Evolutionary conservation across 1,139 yeast species (phyloP).

Genomic region (Geotrichum klebahnii): DNA sequence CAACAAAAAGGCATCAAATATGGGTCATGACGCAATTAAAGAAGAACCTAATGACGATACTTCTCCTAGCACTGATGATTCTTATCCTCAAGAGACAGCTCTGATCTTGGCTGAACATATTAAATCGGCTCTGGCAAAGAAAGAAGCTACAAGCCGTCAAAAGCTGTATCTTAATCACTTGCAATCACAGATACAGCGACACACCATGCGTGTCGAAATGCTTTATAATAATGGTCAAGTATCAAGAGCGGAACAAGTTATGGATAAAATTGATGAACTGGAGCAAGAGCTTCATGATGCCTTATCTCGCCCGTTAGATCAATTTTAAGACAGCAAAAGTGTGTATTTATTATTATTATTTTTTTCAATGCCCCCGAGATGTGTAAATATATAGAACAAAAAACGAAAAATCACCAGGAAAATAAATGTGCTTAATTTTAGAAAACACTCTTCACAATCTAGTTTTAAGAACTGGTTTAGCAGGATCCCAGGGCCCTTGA

Average conservation of each 20-base stretch:
- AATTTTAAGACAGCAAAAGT: constrained; percentile 6
- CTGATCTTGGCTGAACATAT: constrained; percentile 17
- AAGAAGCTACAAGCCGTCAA: constrained; percentile 15
- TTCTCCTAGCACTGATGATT: not conserved
- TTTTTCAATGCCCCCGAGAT: too few species aligned
- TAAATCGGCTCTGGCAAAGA: constrained; percentile 14
- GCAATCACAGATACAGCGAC: constrained; percentile 18
- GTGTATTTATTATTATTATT: not conserved
- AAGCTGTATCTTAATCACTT: constrained; percentile 12
- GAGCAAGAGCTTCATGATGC: constrained; percentile 19
- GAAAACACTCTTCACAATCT: not conserved
- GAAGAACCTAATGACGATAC: not conserved
- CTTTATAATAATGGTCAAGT: constrained; percentile 15
- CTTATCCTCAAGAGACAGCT: constrained; percentile 5
- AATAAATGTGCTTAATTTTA: not conserved
- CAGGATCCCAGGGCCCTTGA: constrained; percentile 94
- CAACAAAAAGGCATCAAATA: not conserved
- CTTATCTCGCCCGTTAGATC: constrained; percentile 3
- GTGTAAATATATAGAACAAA: too few species aligned
- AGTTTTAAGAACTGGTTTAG: constrained; percentile 51
- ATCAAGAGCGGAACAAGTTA: constrained; percentile 11
- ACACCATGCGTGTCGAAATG: constrained; percentile 17
- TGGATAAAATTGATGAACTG: constrained; percentile 19
- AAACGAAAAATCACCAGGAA: not conserved
- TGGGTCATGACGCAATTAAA: too few species aligned